Evolutionary conservation across 1,284 basidiomycete species (phyloP), one percentile per base, ranked within the genome.

Genomic region (Flammula alnicola): DNA sequence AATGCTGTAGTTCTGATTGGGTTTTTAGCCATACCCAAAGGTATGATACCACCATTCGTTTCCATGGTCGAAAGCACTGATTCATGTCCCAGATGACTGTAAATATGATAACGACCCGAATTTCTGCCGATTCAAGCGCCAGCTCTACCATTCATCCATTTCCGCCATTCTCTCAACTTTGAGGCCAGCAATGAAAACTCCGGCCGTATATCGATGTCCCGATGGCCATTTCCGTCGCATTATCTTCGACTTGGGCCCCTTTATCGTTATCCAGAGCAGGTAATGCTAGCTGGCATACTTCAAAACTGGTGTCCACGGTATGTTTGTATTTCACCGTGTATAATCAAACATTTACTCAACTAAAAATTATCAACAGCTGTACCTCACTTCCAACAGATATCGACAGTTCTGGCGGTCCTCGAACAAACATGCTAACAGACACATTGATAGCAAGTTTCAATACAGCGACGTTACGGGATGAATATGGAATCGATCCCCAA

Each of bases 11-110:
- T 51, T 0, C 23, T 64, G 2, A 54, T 71, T 12, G 65, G 43
- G 1, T 73, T 72, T 41, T 50, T 72, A 0, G 56, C 70, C 0
- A 68, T 67, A 19, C 67, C 67, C 4, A 71, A 71, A 54, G 56
- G 68, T 71, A 56, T 11, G 38, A 22, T 22, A 9, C 9, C 32
- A 1, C 8, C 4, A 22, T 58, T 39, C n/a, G 17, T 32, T 17
- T 37, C 47, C 29, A n/a, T 47, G 30, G 23, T 19, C 14, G 11
- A 19, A 16, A 10, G 11, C 9, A 1, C 19, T 39, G 11, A 11
- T 5, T 22, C 11, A n/a, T 8, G 8, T 6, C 5, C 10, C 31
- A 66, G 62, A 49, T 44, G 52, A 61, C 17, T 29, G 58, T 2
- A 50, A 62, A 19, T 44, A 62, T 22, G 52, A 51, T 10, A 55